Evolutionary conservation across 73 alveolate species (phyloP), one percentile per base, ranked within the genome.

Genomic region (Paramecium primaurelia): DNA sequence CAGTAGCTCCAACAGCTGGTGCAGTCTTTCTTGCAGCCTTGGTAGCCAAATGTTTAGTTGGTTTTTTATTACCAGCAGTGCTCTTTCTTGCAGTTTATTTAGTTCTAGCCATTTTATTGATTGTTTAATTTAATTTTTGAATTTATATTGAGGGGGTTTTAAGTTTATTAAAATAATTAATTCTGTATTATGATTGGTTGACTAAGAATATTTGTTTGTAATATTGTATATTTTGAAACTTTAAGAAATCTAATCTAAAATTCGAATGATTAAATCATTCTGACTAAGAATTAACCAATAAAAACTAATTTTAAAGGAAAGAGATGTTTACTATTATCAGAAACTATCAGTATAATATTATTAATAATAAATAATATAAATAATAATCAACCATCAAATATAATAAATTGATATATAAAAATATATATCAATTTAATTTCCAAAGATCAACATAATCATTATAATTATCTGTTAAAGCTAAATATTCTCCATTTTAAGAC

Each of bases 11-110:
- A 30, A 73, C 87, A 40, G 87, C 87, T 86, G 95, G 95, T 49
- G 97, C 95, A 26, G 94, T 92, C 94, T 95, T 97, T 44, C 97
- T 68, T 30, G 99, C 98, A 58, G 98, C 97, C 93, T 97, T 96
- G 92, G 96, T 86, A 59, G 98, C 98, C 77, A 97, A 94, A 71
- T 95, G 98, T 92, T 97, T 97, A 64, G 75, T 93, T 25, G 99
- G 99, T 20, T 97, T 97, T 92, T 97, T 97, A 37, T 95, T 98
- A 14, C 98, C 99, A 45, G 77, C 51, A 93, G 98, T 88, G 96
- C 97, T 86, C 94, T 97, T 97, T 71, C 99, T 80, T 37, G 99
- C 99, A 86, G 99, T 97, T 96, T 96, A 97, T 92, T 97, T 97
- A 34, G 99, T 97, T 94, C 99, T 93, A 94, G 99, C 99, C 99